Evolutionary conservation across 306 rosid genomes (phyloP), one percentile per base, ranked within the genome.

Genomic region (Corylus avellana): DNA sequence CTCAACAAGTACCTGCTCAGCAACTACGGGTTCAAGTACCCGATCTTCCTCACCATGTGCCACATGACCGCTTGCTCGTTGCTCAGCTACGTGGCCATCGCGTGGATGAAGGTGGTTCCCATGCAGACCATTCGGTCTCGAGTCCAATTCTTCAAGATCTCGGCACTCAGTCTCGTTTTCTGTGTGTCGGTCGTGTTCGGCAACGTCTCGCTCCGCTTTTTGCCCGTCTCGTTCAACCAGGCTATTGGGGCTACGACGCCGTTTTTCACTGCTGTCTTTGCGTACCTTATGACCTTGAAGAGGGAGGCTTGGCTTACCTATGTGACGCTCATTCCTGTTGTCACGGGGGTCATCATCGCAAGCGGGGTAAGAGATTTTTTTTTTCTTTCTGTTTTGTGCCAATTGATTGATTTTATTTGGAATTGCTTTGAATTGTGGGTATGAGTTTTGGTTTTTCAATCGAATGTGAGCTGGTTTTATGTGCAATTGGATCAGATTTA

Each of bases 201-300:
- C 5, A 96, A 96, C 86, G 78, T 96, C 44, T 96, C 99, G 5
- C 90, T 96, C 20, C 81, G 99, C 32, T 96, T 91, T 64, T 83
- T 96, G 64, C 99, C 99, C 1, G 99, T 96, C 0, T 91, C 97
- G 1, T 96, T 96, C 76, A 96, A 92, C 59, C 99, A 96, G 82
- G 99, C 99, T 2, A 74, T 96, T 47, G 99, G 99, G 6, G 99
- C 99, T 2, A 96, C 99, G 8, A 93, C 99, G 9, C 99, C 99
- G 0, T 96, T 96, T 58, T 96, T 96, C 81, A 96, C 99, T 54
- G 99, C 99, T 13, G 88, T 96, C 17, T 96, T 96, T 59, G 99
- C 99, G 46, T 96, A 96, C 76, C 62, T 90, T 13, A 93, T 96
- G 87, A 96, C 99, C 3, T 47, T 93, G 42, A 96, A 93, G 85